Conservation (phyloP, 495 filamentous ascomycete species). For the Chaetomidium leptoderma region DNA sequence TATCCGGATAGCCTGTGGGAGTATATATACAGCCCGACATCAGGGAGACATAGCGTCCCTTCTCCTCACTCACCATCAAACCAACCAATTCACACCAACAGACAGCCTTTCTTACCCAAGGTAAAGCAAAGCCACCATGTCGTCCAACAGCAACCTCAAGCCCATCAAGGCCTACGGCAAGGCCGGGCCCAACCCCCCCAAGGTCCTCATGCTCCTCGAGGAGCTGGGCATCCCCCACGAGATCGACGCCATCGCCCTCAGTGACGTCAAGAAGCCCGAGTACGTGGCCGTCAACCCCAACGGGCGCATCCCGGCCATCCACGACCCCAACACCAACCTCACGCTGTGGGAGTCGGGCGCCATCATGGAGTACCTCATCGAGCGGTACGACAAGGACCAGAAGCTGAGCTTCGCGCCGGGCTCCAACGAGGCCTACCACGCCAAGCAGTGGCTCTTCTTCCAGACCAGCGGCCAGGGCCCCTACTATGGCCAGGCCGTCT, state of each 20-base stretch:
- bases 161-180: conserved; percentile 38
- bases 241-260: conserved; percentile 36
- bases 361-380: conserved; percentile 66
- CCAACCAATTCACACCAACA: not conserved
- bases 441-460: conserved; percentile 64
- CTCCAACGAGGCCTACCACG: conserved; percentile 46
- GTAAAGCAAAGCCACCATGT: not conserved
- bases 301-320: conserved; percentile 59
- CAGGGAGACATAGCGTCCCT: not conserved
- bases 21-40: not conserved
- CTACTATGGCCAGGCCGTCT: conserved; percentile 56
- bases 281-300: conserved; percentile 65
- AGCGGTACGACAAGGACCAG: conserved; percentile 62
- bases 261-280: conserved; percentile 53
- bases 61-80: not conserved
- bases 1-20: no score
- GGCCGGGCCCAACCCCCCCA: conserved; percentile 45
- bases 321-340: conserved; percentile 64
- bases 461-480: conserved; percentile 67
- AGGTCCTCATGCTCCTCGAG: conserved; percentile 58
- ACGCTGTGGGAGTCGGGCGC: conserved; percentile 71
- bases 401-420: conserved; percentile 53
- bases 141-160: conserved; percentile 24
- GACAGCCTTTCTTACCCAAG: no score
- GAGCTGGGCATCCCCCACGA: conserved; percentile 60